These are phyloP conservation scores for Hanseniaspora thailandica DNA, from an alignment of 805 yeast genomes.

Conservation along the genomic window DNA sequence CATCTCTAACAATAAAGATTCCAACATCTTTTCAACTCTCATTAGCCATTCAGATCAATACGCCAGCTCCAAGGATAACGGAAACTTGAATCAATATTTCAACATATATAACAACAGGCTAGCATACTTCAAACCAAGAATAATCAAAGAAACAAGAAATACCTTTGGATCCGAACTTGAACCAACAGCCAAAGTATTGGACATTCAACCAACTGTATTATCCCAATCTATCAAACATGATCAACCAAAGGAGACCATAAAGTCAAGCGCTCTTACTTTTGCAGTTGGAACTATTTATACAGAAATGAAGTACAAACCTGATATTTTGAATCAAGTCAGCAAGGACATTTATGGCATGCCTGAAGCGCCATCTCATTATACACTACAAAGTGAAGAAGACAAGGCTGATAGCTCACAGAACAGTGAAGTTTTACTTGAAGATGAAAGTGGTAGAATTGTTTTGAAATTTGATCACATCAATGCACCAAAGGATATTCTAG, in stretches of 20 bases:
- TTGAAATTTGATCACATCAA: conserved; percentile 52
- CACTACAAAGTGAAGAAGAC: background rate
- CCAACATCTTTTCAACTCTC: conserved; percentile 23
- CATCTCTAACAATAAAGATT: conserved; percentile 13
- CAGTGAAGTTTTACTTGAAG: conserved; percentile 68
- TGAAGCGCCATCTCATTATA: conserved; percentile 34
- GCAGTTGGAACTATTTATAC: conserved; percentile 76
- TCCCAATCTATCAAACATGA: conserved; percentile 27
- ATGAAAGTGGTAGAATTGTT: conserved; percentile 78
- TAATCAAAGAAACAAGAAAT: conserved; percentile 35
- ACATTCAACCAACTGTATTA: conserved; percentile 32
- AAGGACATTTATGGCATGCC: conserved; percentile 37
- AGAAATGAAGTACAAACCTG: conserved; percentile 75
- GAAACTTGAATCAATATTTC: conserved; percentile 39
- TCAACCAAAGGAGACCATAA: background rate
- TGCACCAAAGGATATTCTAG: conserved; percentile 46
- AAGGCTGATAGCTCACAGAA: conserved; percentile 36
- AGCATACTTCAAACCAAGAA: conserved; percentile 36
- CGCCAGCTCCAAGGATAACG: background rate
- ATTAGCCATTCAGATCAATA: conserved; percentile 33
- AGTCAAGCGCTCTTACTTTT: conserved; percentile 48
- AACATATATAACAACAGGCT: conserved; percentile 45
- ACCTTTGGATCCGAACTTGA: conserved; percentile 38
- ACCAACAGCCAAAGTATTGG: conserved; percentile 34
- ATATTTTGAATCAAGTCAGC: conserved; percentile 71